A percentile compares a stretch with the other conserved stretches of the same genome.
Evolutionary conservation across 2,329 filamentous ascomycete genomes (phyloP).

Genomic region (Aspergillus costaricaensis): DNA sequence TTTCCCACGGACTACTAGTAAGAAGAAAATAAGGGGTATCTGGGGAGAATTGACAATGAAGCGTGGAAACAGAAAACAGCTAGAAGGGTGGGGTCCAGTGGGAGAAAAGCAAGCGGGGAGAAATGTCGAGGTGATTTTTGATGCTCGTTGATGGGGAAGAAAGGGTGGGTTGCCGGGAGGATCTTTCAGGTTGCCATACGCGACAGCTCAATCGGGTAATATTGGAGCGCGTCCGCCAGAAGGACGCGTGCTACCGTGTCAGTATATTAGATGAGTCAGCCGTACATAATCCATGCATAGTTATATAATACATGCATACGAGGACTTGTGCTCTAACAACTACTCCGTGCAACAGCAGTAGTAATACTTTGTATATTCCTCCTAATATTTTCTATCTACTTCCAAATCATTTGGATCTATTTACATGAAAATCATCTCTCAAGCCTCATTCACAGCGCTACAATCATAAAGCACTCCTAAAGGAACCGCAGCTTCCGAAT

Average conservation of each 20-base stretch:
- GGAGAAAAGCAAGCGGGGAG: conserved; percentile 1
- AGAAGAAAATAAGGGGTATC: not conserved
- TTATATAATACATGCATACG: too few relatives aligned
- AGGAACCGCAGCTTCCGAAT: too few relatives aligned
- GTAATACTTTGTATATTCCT: not conserved
- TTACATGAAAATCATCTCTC: too few relatives aligned
- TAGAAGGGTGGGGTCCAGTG: conserved; percentile 15
- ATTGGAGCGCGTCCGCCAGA: conserved; percentile 34
- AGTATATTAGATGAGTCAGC: conserved; percentile 25
- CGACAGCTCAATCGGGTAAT: conserved; percentile 36
- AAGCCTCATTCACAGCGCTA: too few relatives aligned
- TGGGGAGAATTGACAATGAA: conserved; percentile 9
- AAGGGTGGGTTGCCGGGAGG: conserved; percentile 26
- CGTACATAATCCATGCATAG: too few relatives aligned
- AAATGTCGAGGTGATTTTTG: conserved; percentile 18
- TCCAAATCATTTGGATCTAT: too few relatives aligned
- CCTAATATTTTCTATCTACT: too few relatives aligned
- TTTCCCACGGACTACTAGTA: conserved; percentile 15
- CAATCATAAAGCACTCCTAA: too few relatives aligned
- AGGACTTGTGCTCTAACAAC: too few relatives aligned
- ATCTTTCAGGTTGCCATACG: conserved; percentile 24
- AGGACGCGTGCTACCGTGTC: conserved; percentile 14
- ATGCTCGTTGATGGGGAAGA: conserved; percentile 8
- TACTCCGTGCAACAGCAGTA: too few relatives aligned
- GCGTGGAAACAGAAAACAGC: not conserved